These are phyloP conservation scores for Phytophthora ramorum DNA, from an alignment of 352 stramenopile species.

Conservation along the genomic window DNA sequence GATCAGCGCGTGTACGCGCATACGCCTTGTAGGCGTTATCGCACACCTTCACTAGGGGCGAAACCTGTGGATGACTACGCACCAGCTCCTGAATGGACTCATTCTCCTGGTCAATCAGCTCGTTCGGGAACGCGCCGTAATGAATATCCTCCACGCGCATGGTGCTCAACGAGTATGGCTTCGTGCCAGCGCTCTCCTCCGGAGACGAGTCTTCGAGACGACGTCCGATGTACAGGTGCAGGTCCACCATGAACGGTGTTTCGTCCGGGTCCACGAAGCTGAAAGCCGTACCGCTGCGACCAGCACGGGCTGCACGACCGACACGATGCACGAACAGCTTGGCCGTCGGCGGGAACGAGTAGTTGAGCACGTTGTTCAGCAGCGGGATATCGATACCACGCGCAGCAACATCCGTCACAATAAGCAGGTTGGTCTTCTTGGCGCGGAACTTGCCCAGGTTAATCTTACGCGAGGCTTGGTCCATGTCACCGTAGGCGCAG, in stretches of 20 bases:
- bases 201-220: slow-evolving; percentile 81
- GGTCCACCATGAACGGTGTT: slow-evolving; percentile 98
- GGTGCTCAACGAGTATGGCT: slow-evolving; percentile 90
- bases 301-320: slow-evolving; percentile 95
- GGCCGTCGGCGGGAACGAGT: slow-evolving; percentile 93
- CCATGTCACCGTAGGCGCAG: slow-evolving; percentile 95
- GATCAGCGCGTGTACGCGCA: slow-evolving; percentile 93
- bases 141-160: slow-evolving; percentile 98
- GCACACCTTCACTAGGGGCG: slow-evolving; percentile 90
- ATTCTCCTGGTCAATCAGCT: slow-evolving; percentile 95
- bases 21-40: slow-evolving; percentile 99
- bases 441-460: slow-evolving; percentile 92
- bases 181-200: slow-evolving; percentile 37
- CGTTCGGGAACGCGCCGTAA: slow-evolving; percentile 97
- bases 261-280: slow-evolving; percentile 98
- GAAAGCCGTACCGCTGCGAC: slow-evolving; percentile 95
- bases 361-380: slow-evolving; percentile 98
- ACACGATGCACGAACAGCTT: slow-evolving; percentile 97
- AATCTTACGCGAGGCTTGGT: slow-evolving; percentile 91
- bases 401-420: slow-evolving; percentile 96
- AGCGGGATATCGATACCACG: slow-evolving; percentile 96
- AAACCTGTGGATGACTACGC: slow-evolving; percentile 74
- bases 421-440: slow-evolving; percentile 91
- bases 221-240: slow-evolving; percentile 96
- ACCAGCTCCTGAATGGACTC: slow-evolving; percentile 94